Percentiles rank a stretch among this genome's conserved stretches.
Evolutionary conservation across 2,329 filamentous ascomycete species (phyloP).

Genomic region (Nothophoma quercina): DNA sequence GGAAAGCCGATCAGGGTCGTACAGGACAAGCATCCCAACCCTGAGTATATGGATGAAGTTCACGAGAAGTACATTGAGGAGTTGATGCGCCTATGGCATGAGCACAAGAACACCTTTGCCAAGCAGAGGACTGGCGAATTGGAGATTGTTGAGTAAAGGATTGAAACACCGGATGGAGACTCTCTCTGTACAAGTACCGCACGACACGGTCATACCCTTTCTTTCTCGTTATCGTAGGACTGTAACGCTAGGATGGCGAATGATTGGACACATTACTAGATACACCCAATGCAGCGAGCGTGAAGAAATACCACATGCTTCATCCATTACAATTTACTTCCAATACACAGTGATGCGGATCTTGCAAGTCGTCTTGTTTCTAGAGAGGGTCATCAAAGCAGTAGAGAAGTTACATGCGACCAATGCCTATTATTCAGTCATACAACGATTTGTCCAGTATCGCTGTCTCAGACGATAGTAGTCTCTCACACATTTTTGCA

Average conservation of each 20-base stretch:
- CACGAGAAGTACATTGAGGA: conserved; percentile 82
- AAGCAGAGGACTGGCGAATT: conserved; percentile 69
- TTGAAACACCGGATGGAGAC: not conserved
- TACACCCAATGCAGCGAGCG: not conserved
- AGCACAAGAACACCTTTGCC: conserved; percentile 80
- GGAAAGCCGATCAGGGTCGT: conserved; percentile 79
- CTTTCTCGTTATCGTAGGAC: not conserved
- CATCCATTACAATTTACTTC: no score
- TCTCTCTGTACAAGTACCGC: not conserved
- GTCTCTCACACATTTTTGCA: no score
- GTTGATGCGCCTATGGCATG: conserved; percentile 75
- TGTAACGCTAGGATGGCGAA: not conserved
- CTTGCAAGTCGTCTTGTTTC: no score
- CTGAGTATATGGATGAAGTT: conserved; percentile 79
- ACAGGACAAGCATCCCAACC: conserved; percentile 69
- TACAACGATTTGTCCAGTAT: no score
- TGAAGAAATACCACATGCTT: no score
- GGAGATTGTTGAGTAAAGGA: conserved; percentile 66
- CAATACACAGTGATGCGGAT: no score
- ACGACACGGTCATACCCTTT: conserved; percentile 1
- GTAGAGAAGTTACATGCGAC: no score
- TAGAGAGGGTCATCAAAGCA: no score
- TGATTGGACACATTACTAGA: not conserved
- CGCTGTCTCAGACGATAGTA: no score
- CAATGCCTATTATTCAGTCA: no score